Conservation (phyloP, 2,329 filamentous ascomycete genomes). For the Hypoxylon sp. region DNA sequence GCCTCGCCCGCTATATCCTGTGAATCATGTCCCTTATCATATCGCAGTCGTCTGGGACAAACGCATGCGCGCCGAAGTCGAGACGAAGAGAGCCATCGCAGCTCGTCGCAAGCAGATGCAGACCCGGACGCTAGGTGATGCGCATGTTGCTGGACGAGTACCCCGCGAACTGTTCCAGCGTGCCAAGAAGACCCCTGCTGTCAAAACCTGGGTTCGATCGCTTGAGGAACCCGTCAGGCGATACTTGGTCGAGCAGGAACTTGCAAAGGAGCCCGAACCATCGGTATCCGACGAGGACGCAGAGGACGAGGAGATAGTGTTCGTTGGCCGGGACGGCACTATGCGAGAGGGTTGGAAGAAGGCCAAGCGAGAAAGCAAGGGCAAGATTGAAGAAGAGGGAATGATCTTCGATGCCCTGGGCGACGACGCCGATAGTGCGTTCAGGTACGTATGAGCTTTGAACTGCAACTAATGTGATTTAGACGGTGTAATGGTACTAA, state of each 20-base stretch:
- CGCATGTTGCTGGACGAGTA: conserved; percentile 68
- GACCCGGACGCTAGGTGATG: conserved; percentile 55
- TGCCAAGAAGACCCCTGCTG: conserved; percentile 83
- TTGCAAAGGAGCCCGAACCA: conserved; percentile 56
- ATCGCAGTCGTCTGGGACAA: conserved; percentile 70
- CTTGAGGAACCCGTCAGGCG: conserved; percentile 86
- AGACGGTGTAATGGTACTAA: conserved; percentile 12
- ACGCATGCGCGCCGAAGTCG: conserved; percentile 61
- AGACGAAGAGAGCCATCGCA: conserved; percentile 59
- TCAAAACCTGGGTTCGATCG: conserved; percentile 83
- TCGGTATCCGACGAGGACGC: conserved; percentile 61
- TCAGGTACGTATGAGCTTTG: conserved; percentile 80
- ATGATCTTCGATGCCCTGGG: conserved; percentile 85
- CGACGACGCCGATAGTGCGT: conserved; percentile 78
- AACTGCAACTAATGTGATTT: conserved; percentile 12
- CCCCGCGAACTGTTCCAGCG: conserved; percentile 84
- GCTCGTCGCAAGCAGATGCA: conserved; percentile 61
- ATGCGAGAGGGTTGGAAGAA: conserved; percentile 71
- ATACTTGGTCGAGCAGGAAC: conserved; percentile 74
- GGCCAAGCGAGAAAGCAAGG: conserved; percentile 56
- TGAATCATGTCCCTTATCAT: conserved; percentile 87
- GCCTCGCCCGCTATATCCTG: conserved; percentile 82
- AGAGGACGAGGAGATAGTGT: conserved; percentile 91
- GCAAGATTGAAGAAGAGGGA: conserved; percentile 68
- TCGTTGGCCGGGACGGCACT: conserved; percentile 78